Conservation (phyloP, 495 filamentous ascomycete genomes). For the Entonaema liquescens region DNA sequence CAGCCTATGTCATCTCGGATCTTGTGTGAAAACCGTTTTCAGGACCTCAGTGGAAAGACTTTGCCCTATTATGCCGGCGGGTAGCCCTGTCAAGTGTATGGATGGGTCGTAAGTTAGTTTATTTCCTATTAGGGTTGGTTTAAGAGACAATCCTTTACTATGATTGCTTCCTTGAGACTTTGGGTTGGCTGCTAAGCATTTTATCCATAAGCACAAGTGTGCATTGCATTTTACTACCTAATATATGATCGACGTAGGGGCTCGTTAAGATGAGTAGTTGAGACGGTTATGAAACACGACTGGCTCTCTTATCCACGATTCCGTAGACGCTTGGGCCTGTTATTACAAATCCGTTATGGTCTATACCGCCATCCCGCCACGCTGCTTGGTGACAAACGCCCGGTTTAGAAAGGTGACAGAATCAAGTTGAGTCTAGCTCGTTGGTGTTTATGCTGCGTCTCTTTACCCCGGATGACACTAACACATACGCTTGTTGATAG, state of each 20-base stretch:
- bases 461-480: constrained; percentile 1
- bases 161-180: background rate
- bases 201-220: constrained; percentile 2
- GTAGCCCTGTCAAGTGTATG: constrained; percentile 7
- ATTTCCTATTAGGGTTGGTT: constrained; percentile 7
- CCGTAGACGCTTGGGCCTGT: constrained; percentile 22
- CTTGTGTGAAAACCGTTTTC: constrained; percentile 28
- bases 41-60: constrained; percentile 7
- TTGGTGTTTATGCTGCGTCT: background rate
- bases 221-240: constrained; percentile 9
- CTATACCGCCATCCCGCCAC: background rate
- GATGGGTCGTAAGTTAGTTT: constrained; percentile 17
- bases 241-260: constrained; percentile 11
- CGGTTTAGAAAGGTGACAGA: background rate
- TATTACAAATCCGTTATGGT: constrained; percentile 18
- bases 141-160: background rate
- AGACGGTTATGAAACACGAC: constrained; percentile 40
- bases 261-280: constrained; percentile 13
- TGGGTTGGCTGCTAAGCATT: constrained; percentile 5
- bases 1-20: constrained; percentile 23
- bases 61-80: constrained; percentile 15
- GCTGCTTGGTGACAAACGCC: background rate
- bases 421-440: background rate
- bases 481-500: background rate
- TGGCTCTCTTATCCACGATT: constrained; percentile 15